Base-by-base conservation (phyloP, 805 yeast genomes). In the Wickerhamomyces bisporus region DNA sequence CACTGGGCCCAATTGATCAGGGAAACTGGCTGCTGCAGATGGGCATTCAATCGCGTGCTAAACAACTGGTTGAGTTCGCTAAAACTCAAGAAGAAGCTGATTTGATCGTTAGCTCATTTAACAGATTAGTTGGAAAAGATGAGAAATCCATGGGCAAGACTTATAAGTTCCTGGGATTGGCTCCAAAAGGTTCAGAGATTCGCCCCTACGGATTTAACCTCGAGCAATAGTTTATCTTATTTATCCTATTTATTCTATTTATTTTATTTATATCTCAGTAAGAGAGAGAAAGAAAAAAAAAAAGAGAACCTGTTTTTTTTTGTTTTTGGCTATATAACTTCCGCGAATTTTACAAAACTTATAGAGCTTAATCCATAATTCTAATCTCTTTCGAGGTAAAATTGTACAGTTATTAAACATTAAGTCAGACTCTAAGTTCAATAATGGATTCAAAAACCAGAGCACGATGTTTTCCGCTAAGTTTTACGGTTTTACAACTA, bases 11-110 rank as follows among this genome's bases (percentile, higher is more conserved):
- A 1, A 71, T 69, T 1, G 79, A 78, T 30, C 95, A 86, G 53
- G 91, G 87, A 6, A 86, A 81, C 52, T 86, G 87, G 79, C 66
- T 86, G 16, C 81, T 82, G 48, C 70, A 71, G 27, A 63, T 85
- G 70, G 95, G 95, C 0, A 75, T 86, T 25, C 86, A 81, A 0
- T 75, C 78, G 42, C 65, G 95, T 21, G 75, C 81, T 6, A 74
- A 77, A 38, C 81, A 76, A 50, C 61, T 85, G 26, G 65, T 75
- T 10, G 64, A 71, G 31, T 52, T 60, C 8, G 71, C 68, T 27
- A 49, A 53, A 5, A 53, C 58, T 21, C 53, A 66, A 30, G 63
- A 61, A 16, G 74, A 75, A 15, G 72, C 69, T 49, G 73, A 75
- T 32, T 67, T 75, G 36, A 66, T 86, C 5, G 68, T 70, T 36